Percentiles rank a stretch among this genome's conserved stretches.
phyloP scores from a whole-genome alignment of 306 rosid species.

The barrel medic (Medicago truncatula) region DNA sequence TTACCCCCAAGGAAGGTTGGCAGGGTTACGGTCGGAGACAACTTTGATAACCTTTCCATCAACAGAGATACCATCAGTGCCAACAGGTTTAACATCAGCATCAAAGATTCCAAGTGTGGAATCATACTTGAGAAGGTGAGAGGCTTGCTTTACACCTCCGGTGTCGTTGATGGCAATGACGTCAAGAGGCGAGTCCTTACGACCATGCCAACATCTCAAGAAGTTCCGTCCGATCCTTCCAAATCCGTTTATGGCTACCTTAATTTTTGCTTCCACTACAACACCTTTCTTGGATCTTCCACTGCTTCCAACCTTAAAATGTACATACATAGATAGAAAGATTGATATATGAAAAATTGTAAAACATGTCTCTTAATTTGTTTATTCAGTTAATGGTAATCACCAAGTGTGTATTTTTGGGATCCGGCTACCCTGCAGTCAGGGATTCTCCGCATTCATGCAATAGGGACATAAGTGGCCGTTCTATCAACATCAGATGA shows the following conservation, averaged over 20 bases:
- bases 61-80: constrained; percentile 70
- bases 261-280: constrained; percentile 77
- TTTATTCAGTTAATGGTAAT: not conserved
- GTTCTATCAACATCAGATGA: no score
- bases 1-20: constrained; percentile 90
- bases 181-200: constrained; percentile 93
- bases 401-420: not conserved
- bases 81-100: constrained; percentile 88
- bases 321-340: not conserved
- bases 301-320: constrained; percentile 62
- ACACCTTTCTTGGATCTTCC: constrained; percentile 66
- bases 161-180: constrained; percentile 94
- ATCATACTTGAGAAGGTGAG: constrained; percentile 98
- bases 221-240: constrained; percentile 98
- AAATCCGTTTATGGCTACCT: constrained; percentile 94
- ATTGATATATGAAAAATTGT: not conserved
- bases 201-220: constrained; percentile 98
- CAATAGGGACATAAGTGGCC: no score
- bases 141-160: constrained; percentile 96
- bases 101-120: constrained; percentile 96
- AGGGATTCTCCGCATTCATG: no score
- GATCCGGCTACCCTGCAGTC: no score
- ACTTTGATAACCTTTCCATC: constrained; percentile 93
- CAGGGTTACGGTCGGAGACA: constrained; percentile 83
- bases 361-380: not conserved